Conservation (phyloP, 2,329 filamentous ascomycete species). For the Pseudogymnoascus verrucosus region DNA sequence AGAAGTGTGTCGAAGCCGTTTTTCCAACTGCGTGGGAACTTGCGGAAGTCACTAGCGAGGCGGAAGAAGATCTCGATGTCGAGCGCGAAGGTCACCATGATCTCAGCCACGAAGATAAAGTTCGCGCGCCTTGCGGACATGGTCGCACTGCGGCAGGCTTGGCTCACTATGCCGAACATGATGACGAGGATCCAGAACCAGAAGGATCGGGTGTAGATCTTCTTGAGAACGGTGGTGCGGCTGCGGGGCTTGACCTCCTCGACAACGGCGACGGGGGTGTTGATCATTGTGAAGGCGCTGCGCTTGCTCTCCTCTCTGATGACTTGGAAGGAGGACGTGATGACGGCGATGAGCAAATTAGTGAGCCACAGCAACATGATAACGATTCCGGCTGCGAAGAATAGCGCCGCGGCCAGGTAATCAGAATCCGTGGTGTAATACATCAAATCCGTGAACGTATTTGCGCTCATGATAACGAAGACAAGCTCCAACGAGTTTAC, state of each 20-base stretch:
- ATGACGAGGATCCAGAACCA: constrained; percentile 78
- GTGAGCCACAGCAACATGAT: constrained; percentile 95
- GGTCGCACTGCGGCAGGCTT: constrained; percentile 65
- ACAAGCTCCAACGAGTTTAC: constrained; percentile 85
- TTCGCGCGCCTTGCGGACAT: constrained; percentile 56
- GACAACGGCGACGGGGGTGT: constrained; percentile 34
- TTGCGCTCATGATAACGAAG: constrained; percentile 97
- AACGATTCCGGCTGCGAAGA: constrained; percentile 66
- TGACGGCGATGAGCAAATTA: constrained; percentile 90
- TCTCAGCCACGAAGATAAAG: constrained; percentile 67
- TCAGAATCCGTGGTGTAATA: constrained; percentile 91
- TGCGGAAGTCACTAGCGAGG: constrained; percentile 69
- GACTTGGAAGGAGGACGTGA: constrained; percentile 96
- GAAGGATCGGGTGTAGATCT: constrained; percentile 63
- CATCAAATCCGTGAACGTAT: constrained; percentile 91
- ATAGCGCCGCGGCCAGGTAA: constrained; percentile 78
- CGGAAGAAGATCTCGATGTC: constrained; percentile 76
- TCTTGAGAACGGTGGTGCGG: constrained; percentile 51
- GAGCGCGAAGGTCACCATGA: constrained; percentile 68
- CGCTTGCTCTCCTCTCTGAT: constrained; percentile 93
- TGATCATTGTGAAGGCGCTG: constrained; percentile 80
- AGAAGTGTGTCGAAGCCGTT: constrained; percentile 78
- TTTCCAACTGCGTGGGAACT: constrained; percentile 63
- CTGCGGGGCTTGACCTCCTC: constrained; percentile 30
- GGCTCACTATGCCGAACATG: constrained; percentile 67